Evolutionary conservation across 2,329 filamentous ascomycete genomes (phyloP), one percentile per base, ranked within the genome.

Genomic region (Penicillium thymicola): DNA sequence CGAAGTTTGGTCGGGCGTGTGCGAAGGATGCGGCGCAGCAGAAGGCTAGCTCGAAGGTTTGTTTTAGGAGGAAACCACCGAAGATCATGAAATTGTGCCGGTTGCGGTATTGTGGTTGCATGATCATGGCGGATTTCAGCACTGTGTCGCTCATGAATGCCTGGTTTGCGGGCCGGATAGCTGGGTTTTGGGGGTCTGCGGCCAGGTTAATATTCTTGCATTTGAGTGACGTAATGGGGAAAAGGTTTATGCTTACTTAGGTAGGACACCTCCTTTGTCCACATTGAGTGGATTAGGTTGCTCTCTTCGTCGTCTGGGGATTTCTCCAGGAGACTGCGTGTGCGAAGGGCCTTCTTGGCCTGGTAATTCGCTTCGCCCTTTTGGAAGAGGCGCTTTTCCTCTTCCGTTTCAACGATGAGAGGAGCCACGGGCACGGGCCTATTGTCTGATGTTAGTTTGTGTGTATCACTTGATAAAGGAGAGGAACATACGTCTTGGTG

Each of bases 71-170:
- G 69, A 87, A 90, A 14, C 88, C 88, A 50, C 88, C 88, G 65
- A 90, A 91, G 53, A 91, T 89, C 87, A 90, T 89, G 71, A 88
- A 89, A 65, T 88, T 85, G 71, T 90, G 87, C 2, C 85, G 74
- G 70, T 88, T 88, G 46, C 86, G 82, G 70, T 86, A 83, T 70
- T 89, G 86, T 0, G 88, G 88, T 69, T 90, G 87, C 88, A 90
- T 90, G 62, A 91, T 89, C 64, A 82, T 83, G 11, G 88, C 86
- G 2, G 86, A 85, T 65, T 83, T 82, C 32, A 90, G 81, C 34
- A 78, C 77, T 1, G 86, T 85, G 62, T 82, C 81, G 59, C 84
- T 78, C 81, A 90, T 89, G 66, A 80, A 82, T 37, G 82, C 73
- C 3, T 83, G 81, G 61, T 87, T 86, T 34, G 76, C 66, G 7